Base-by-base conservation (phyloP, 1,284 basidiomycete species). In the Cutaneotrichosporon sp. region DNA sequence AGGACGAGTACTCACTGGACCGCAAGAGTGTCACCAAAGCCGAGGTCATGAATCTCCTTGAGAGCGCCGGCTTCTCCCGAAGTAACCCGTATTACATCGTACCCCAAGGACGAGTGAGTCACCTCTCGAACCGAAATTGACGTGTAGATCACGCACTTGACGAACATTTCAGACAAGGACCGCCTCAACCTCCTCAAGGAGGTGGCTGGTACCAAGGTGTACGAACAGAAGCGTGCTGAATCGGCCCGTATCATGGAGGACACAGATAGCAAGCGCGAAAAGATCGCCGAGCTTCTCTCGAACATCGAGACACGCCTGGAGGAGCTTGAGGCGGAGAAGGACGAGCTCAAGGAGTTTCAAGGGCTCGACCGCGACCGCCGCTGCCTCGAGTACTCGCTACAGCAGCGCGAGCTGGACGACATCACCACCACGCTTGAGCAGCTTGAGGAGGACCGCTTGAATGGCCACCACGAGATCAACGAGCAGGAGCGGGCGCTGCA, bases 11-110 rank as follows among this genome's bases (percentile, higher is more conserved):
- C 82, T 92, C 90, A 70, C 84, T 99, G 53, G 97, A 99, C 82
- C 89, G 91, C 82, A 98, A 97, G 83, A 76, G 73, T 46, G 90
- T 91, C 0, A 92, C 88, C 79, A 98, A 97, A 80, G 94, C 93
- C 6, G 97, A 99, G 73, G 92, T 99, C 30, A 95, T 96, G 91
- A 95, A 91, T 74, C 83, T 97, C 21, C 85, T 97, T 32, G 94
- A 97, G 79, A 91, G 89, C 72, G 97, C 97, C 0, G 96, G 97
- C 2, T 99, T 99, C 82, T 94, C 91, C 78, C 90, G 92, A 76
- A 91, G 90, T 42, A 99, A 99, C 74, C 97, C 97, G 0, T 99
- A 99, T 81, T 99, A 99, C 76, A 99, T 99, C 69, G 96, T 99
- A 0, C 96, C 96, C 0, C 96, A 99, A 83, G 96, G 96, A 65